Percentiles rank a stretch among this genome's conserved stretches.
Evolutionary conservation across 2,329 filamentous ascomycete genomes (phyloP).

Genomic region (Aureobasidium mangrovei): DNA sequence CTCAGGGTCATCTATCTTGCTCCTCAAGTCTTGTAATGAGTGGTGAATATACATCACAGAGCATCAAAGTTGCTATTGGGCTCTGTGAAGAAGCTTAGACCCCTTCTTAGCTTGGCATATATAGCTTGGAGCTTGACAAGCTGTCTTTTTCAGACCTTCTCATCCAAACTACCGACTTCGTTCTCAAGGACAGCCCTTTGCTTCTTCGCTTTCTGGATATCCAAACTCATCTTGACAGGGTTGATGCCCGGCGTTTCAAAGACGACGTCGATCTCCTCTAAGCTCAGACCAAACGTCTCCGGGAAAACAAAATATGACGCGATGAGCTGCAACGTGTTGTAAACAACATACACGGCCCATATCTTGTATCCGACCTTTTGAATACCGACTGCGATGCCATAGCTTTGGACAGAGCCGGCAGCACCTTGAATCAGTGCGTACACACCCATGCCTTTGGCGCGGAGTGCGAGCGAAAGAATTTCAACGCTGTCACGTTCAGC

Average conservation of each 20-base stretch:
- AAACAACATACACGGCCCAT: slow-evolving; percentile 43
- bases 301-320: slow-evolving; percentile 45
- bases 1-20: no score
- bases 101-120: no score
- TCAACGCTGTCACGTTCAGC: not conserved
- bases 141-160: not conserved
- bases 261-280: slow-evolving; percentile 52
- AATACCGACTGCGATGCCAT: slow-evolving; percentile 42
- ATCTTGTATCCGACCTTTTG: slow-evolving; percentile 42
- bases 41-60: no score
- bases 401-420: slow-evolving; percentile 36
- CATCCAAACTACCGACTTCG: not conserved
- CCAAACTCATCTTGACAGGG: slow-evolving; percentile 37
- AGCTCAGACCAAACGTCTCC: slow-evolving; percentile 40
- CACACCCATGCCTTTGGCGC: slow-evolving; percentile 20
- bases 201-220: slow-evolving; percentile 26
- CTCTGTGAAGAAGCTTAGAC: no score
- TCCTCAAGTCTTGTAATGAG: no score
- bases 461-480: not conserved
- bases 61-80: no score
- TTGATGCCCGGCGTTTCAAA: slow-evolving; percentile 41
- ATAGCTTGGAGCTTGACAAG: no score
- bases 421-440: slow-evolving; percentile 39
- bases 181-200: slow-evolving; percentile 15
- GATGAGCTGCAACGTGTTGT: slow-evolving; percentile 41